Percentiles rank a stretch among this genome's conserved stretches.
Conservation (phyloP, 805 yeast species). For the Myxozyma neotropica region DNA sequence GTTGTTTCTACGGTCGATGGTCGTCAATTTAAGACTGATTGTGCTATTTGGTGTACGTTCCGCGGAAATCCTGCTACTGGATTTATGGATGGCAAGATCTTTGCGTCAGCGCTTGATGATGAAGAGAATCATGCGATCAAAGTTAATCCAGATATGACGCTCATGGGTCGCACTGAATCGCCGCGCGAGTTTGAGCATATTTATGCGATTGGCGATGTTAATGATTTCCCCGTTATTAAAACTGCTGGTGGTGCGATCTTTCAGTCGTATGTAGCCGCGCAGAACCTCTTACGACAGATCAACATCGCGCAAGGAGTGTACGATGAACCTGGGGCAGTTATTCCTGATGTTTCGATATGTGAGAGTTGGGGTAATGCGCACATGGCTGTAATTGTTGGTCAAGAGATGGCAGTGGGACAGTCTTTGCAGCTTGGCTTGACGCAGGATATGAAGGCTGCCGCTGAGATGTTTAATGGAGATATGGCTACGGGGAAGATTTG, state of each 20-base stretch:
- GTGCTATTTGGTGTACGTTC: conserved; percentile 14
- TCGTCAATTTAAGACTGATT: conserved; percentile 6
- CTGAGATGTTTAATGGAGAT: conserved; percentile 12
- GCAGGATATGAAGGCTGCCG: neutral
- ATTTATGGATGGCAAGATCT: conserved; percentile 6
- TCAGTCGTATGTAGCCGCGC: conserved; percentile 6
- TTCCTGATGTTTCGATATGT: neutral
- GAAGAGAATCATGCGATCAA: neutral
- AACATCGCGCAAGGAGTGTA: conserved; percentile 1
- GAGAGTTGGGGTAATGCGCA: conserved; percentile 17
- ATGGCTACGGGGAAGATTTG: conserved; percentile 13
- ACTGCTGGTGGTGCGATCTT: conserved; percentile 24
- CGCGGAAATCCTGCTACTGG: conserved; percentile 15
- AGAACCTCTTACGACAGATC: conserved; percentile 11
- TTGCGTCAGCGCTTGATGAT: neutral
- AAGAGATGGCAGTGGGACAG: conserved; percentile 13
- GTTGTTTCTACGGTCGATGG: conserved; percentile 6
- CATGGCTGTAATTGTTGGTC: conserved; percentile 19
- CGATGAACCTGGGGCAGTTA: neutral
- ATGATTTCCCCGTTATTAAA: conserved; percentile 22
- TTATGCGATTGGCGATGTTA: conserved; percentile 24
- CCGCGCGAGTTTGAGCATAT: conserved; percentile 6
- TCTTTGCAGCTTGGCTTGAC: neutral
- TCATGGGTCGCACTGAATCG: conserved; percentile 2
- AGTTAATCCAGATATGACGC: conserved; percentile 11